phyloP scores from a whole-genome alignment of 2,329 filamentous ascomycete genomes.

The Balansia obtecta region DNA sequence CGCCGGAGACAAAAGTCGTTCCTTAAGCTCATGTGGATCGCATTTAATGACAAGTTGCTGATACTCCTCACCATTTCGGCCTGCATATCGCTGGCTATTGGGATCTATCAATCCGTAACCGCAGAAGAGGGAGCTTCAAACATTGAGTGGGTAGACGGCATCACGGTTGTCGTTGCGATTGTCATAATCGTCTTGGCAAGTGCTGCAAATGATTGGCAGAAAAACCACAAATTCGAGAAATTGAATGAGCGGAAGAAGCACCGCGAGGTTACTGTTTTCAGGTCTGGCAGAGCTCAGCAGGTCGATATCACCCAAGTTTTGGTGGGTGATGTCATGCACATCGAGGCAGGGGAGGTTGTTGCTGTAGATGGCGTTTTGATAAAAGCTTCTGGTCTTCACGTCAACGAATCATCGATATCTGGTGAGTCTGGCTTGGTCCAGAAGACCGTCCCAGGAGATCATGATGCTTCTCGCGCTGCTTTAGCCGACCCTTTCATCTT shows the following conservation, averaged over 20 bases:
- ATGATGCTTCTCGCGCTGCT: constrained; percentile 38
- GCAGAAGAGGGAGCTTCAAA: constrained; percentile 35
- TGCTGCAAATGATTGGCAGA: constrained; percentile 72
- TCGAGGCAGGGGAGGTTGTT: constrained; percentile 61
- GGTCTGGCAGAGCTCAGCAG: constrained; percentile 59
- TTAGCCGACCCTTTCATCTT: constrained; percentile 65
- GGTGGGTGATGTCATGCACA: constrained; percentile 60
- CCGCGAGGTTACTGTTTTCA: constrained; percentile 58
- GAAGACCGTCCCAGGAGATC: constrained; percentile 49
- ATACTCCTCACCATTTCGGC: constrained; percentile 61
- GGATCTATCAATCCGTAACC: constrained; percentile 59
- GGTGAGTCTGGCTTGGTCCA: constrained; percentile 63
- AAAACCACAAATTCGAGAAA: constrained; percentile 69
- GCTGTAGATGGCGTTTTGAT: constrained; percentile 61
- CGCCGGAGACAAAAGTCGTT: constrained; percentile 59
- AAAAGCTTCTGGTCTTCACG: constrained; percentile 37
- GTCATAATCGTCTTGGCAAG: constrained; percentile 64
- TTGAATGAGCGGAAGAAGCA: constrained; percentile 72
- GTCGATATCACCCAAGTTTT: constrained; percentile 60
- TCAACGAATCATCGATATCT: constrained; percentile 65
- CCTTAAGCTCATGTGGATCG: constrained; percentile 57
- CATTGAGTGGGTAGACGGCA: constrained; percentile 72
- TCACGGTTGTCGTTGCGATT: constrained; percentile 68
- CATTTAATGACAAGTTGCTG: constrained; percentile 71
- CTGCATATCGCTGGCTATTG: constrained; percentile 60